Percentiles rank a stretch among this genome's conserved stretches.
phyloP scores from a whole-genome alignment of 2,329 filamentous ascomycete genomes.

The Hypoxylon sp. region DNA sequence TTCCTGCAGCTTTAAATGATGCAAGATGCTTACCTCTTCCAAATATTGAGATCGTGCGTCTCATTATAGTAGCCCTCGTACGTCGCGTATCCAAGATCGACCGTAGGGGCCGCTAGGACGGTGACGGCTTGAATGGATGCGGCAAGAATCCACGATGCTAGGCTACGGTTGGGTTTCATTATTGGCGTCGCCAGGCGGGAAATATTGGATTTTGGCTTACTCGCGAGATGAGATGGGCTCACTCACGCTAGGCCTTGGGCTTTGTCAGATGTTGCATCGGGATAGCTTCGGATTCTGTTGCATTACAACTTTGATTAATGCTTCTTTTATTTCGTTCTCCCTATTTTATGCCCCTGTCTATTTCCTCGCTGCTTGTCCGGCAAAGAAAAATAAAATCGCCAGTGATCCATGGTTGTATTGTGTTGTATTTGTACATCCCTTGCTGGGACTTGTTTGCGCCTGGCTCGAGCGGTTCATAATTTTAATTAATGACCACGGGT shows the following conservation, averaged over 20 bases:
- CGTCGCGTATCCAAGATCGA: slow-evolving; percentile 50
- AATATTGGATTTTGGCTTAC: slow-evolving; percentile 20
- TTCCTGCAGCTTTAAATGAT: background rate
- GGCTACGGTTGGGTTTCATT: slow-evolving; percentile 34
- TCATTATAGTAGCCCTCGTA: slow-evolving; percentile 50
- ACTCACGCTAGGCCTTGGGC: slow-evolving; percentile 11
- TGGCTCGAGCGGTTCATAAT: slow-evolving; percentile 7
- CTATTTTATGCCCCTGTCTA: background rate
- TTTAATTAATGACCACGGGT: background rate
- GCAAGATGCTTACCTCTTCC: slow-evolving; percentile 45
- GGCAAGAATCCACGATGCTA: slow-evolving; percentile 32
- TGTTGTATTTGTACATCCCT: background rate
- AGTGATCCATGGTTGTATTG: slow-evolving; percentile 1
- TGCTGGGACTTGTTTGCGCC: slow-evolving; percentile 9
- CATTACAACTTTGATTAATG: slow-evolving; percentile 1
- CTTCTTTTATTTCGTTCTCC: slow-evolving; percentile 7
- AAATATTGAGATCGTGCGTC: slow-evolving; percentile 49
- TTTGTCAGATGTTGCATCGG: slow-evolving; percentile 27
- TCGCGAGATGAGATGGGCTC: slow-evolving; percentile 31
- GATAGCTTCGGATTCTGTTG: slow-evolving; percentile 22
- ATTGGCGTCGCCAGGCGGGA: slow-evolving; percentile 21
- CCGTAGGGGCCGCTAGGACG: slow-evolving; percentile 25
- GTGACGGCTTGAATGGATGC: slow-evolving; percentile 3
- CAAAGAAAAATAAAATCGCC: background rate
- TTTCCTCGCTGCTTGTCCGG: background rate